These are phyloP conservation scores for Protomyces pachydermus DNA, from an alignment of 1,139 yeast species.

Conservation along the genomic window DNA sequence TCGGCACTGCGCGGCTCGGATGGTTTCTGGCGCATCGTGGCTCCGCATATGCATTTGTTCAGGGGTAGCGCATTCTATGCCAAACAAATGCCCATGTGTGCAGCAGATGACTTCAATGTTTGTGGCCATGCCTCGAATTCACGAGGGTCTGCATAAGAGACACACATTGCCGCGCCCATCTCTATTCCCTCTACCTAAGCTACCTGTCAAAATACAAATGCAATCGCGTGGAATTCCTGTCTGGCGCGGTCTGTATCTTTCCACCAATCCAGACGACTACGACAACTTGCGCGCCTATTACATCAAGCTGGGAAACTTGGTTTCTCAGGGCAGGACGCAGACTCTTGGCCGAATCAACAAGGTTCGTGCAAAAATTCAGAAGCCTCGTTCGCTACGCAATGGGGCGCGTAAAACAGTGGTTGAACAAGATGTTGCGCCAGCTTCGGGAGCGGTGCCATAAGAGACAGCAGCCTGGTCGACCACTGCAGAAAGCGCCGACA, in stretches of 20 bases:
- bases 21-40: neutral
- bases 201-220: no score
- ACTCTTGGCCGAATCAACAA: neutral
- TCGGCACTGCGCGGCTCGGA: neutral
- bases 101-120: no score
- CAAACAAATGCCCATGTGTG: no score
- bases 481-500: neutral
- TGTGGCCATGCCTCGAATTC: no score
- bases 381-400: neutral
- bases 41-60: neutral
- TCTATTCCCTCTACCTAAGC: no score
- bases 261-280: neutral
- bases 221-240: neutral
- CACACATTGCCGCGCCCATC: no score
- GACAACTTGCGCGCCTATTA: neutral
- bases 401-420: neutral
- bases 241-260: neutral
- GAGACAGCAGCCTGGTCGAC: neutral
- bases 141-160: no score
- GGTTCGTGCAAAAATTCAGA: neutral
- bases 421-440: neutral
- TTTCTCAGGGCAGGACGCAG: neutral
- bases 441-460: neutral
- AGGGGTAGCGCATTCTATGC: no score
- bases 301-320: neutral